Evolutionary conservation across 2,329 filamentous ascomycete species (phyloP), one percentile per base, ranked within the genome.

Genomic region (Alternaria atra): DNA sequence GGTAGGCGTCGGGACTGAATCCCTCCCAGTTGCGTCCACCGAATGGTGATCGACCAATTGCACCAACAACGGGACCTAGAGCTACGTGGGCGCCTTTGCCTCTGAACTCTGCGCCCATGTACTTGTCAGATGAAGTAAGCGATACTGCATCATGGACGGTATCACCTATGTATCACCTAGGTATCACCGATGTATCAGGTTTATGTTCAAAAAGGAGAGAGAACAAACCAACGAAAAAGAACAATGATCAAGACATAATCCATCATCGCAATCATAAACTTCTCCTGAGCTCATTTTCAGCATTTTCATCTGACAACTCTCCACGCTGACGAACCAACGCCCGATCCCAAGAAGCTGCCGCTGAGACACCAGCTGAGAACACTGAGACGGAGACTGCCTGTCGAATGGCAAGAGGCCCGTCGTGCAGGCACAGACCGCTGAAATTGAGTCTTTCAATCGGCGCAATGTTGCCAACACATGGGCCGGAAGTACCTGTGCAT

Each of bases 21-120:
- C 79, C 80, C 71, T 83, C 81, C 80, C 80, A 82, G 59, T 80
- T 82, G 25, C 80, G 71, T 17, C 80, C 81, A 13, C 73, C 76
- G 29, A 67, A 72, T 2, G 79, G 73, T 15, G 71, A 73, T n/a
- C 80, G 71, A 5, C 81, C 81, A n/a, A 83, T 60, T 13, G 81
- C 79, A 1, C 80, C 81, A 34, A 78, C 72, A 4, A 83, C 79
- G 12, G 91, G 91, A 9, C 81, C 82, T 0, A 85, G 71, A 20
- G 77, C 71, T 20, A 84, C 74, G 42, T 84, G 74, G 15, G 76
- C 62, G 42, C 78, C 78, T 61, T 80, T 77, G 37, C 65, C 73
- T 48, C 68, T 47, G 65, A 75, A 76, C 37, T 75, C 73, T 12
- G 55, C 63, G 5, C 68, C 79, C 48, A 82, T 72, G n/a, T 72